Evolutionary conservation across 208 protist species (phyloP).

Genomic region (Acanthamoeba triangularis): DNA sequence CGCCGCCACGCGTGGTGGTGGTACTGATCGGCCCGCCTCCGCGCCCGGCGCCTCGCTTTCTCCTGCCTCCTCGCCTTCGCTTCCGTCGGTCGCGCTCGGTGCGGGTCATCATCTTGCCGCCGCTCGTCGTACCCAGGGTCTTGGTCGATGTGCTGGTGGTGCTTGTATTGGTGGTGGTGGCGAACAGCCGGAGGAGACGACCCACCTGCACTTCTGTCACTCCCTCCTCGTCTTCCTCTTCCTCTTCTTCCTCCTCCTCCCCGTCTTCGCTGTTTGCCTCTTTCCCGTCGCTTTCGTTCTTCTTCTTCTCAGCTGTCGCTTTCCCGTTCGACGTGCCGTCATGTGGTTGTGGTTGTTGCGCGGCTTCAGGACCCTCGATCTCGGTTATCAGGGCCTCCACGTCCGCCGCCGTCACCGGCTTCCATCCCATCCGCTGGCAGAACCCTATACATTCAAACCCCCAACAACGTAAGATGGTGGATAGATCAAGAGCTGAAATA

Average conservation of each 20-base stretch:
- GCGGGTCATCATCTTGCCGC: not conserved
- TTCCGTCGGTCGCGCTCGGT: not conserved
- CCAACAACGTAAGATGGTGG: not conserved
- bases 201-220: not conserved
- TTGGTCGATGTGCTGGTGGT: not conserved
- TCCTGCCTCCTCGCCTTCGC: not conserved
- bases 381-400: not conserved
- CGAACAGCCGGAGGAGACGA: not conserved
- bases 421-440: conserved; percentile 49
- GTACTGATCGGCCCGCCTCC: not conserved
- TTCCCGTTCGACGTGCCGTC: not conserved
- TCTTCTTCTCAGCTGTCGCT: not conserved
- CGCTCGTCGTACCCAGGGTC: not conserved
- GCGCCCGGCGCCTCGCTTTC: not conserved
- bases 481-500: not conserved
- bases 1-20: not conserved
- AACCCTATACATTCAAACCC: not conserved
- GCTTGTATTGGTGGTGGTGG: not conserved
- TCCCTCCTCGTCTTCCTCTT: not conserved
- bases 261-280: not conserved
- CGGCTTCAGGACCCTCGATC: not conserved
- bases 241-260: not conserved
- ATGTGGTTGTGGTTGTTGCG: not conserved
- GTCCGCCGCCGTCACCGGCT: not conserved
- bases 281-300: conserved; percentile 30